Percentiles rank a stretch among this genome's conserved stretches.
These are phyloP conservation scores for Aaosphaeria arxii DNA, from an alignment of 2,329 filamentous ascomycete species.

Conservation along the genomic window DNA sequence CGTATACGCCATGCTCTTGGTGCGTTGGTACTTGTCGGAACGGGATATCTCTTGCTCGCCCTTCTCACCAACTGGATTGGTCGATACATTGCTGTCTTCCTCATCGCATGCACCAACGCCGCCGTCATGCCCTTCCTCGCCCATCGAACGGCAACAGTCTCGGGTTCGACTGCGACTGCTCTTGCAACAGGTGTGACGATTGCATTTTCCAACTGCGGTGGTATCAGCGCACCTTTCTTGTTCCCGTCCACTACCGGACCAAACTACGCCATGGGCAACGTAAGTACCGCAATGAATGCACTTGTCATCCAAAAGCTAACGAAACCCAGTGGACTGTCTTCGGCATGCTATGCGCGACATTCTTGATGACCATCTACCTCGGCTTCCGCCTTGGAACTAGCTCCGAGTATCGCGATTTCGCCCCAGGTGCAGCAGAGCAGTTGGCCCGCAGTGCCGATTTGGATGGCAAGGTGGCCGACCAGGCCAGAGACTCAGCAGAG, in stretches of 20 bases:
- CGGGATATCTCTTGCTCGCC: slow-evolving; percentile 17
- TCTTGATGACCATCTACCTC: slow-evolving; percentile 16
- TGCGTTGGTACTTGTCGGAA: slow-evolving; percentile 11
- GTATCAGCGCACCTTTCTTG: slow-evolving; percentile 18
- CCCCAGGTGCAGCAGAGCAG: slow-evolving; percentile 16
- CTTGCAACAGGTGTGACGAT: slow-evolving; percentile 18
- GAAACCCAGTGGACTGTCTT: slow-evolving; percentile 16
- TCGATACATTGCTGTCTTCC: slow-evolving; percentile 17
- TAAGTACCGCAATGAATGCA: slow-evolving; percentile 1
- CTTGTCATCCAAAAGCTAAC: no score
- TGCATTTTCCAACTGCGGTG: slow-evolving; percentile 18
- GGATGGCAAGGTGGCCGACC: neutral
- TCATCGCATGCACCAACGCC: slow-evolving; percentile 19
- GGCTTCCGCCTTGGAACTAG: slow-evolving; percentile 17
- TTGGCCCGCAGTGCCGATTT: slow-evolving; percentile 8
- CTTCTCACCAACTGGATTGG: slow-evolving; percentile 17
- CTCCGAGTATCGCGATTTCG: slow-evolving; percentile 19
- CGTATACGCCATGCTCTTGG: slow-evolving; percentile 17
- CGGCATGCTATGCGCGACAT: slow-evolving; percentile 13
- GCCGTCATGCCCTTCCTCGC: slow-evolving; percentile 19
- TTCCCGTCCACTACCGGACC: slow-evolving; percentile 13
- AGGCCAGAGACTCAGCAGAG: no score
- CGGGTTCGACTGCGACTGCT: slow-evolving; percentile 18
- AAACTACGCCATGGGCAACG: slow-evolving; percentile 19
- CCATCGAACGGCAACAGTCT: slow-evolving; percentile 17